Evolutionary conservation across 1,284 basidiomycete species (phyloP).

Genomic region (Irpex sp.): DNA sequence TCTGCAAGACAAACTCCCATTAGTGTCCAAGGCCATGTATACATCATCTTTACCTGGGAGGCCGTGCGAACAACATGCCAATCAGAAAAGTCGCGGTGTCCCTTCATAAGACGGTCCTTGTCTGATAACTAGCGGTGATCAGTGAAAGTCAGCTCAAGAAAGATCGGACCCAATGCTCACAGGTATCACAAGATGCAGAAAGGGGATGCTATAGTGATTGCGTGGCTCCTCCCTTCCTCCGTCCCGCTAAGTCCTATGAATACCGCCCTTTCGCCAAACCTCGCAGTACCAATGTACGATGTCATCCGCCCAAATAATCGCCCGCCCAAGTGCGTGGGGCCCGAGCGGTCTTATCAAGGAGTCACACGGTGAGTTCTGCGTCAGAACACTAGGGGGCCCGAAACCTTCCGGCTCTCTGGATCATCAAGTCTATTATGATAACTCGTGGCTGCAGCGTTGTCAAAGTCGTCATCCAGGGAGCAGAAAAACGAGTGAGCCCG

Average conservation of each 20-base stretch:
- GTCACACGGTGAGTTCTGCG: background rate
- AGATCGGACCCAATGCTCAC: too few species aligned
- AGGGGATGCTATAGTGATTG: too few species aligned
- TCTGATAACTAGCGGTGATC: too few species aligned
- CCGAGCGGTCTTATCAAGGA: background rate
- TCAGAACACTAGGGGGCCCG: background rate
- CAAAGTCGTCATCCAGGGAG: background rate
- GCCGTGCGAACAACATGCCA: background rate
- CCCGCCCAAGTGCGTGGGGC: background rate
- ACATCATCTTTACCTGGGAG: background rate
- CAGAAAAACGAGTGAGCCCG: background rate
- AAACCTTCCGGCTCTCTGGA: background rate
- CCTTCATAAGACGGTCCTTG: too few species aligned
- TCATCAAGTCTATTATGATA: background rate
- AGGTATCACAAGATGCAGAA: too few species aligned
- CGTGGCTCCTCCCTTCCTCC: too few species aligned
- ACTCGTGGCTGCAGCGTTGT: background rate
- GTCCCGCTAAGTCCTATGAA: background rate
- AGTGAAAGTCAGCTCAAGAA: too few species aligned
- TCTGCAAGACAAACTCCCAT: too few species aligned
- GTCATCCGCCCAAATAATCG: background rate
- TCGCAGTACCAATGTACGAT: background rate
- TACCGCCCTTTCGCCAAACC: background rate
- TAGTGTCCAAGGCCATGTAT: background rate
- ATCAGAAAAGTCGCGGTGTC: background rate